Evolutionary conservation across 116 monocot genomes (phyloP).

Genomic region (Iris pallida): DNA sequence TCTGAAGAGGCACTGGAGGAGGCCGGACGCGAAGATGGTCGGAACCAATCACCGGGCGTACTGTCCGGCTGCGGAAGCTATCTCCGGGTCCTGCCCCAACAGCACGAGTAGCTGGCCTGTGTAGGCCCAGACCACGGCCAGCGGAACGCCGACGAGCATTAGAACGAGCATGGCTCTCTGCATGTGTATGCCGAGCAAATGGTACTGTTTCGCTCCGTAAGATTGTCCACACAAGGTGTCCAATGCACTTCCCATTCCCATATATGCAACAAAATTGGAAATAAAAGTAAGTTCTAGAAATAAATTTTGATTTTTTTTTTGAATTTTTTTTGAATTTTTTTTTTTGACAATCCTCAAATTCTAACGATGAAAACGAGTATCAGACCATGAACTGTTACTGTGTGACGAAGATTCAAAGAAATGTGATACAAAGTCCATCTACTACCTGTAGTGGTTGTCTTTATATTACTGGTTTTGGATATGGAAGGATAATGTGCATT

Average conservation of each 20-base stretch:
- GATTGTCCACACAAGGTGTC: conserved; percentile 73
- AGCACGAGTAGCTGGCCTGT: conserved; percentile 35
- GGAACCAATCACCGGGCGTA: conserved; percentile 66
- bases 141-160: conserved; percentile 29
- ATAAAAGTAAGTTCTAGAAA: no score
- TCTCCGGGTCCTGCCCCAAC: conserved; percentile 42
- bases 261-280: conserved; percentile 8
- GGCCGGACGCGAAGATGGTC: conserved; percentile 39
- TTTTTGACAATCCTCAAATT: no score
- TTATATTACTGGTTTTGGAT: no score
- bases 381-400: no score
- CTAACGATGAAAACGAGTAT: no score
- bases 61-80: conserved; percentile 39
- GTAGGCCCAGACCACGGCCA: conserved; percentile 35
- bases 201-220: conserved; percentile 51
- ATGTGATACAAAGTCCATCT: no score
- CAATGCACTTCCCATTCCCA: conserved; percentile 56
- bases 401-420: no score
- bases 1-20: conserved; percentile 41
- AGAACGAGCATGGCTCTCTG: conserved; percentile 67
- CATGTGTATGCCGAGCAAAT: conserved; percentile 53
- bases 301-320: no score
- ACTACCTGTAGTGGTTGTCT: no score
- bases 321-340: no score
- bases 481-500: no score